Base-by-base conservation (phyloP, 1,284 basidiomycete genomes). In the Grifola frondosa region DNA sequence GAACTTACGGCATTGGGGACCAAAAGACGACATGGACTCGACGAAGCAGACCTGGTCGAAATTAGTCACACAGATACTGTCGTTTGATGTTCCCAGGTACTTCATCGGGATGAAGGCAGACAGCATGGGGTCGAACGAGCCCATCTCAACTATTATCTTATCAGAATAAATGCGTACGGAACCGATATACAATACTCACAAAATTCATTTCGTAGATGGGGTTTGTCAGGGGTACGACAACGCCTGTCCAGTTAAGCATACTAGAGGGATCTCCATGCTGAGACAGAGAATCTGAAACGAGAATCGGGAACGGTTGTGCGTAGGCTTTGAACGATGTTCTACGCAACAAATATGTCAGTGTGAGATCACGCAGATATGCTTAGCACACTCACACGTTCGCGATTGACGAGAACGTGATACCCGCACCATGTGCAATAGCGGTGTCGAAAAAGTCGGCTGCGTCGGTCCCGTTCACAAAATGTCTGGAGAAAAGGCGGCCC, bases 21-120 rank as follows among this genome's bases (percentile, higher is more conserved):
- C n/a, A n/a, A n/a, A n/a, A n/a, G n/a, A n/a, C n/a, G n/a, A n/a
- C n/a, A n/a, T n/a, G 12, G 62, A 72, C 9, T 60, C 47, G 9
- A 75, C 52, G 24, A 69, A 60, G 15, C 63, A 53, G 0, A 66
- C 60, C 46, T 75, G 70, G 35, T 78, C 75, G 50, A 72, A 78
- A 16, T 66, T 67, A 2, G 68, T 69, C 2, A 70, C 60, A 40
- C 77, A 80, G 5, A 64, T 22, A n/a, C 61, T 64, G 9, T 56
- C 51, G 42, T 73, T 73, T 9, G 56, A 61, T 16, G 70, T 69
- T 13, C 71, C 73, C 17, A 75, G 47, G 42, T 67, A 63, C 42
- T 64, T 56, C 31, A 64, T 69, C 0, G 68, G 69, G 6, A 60
- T 60, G 44, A 71, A 73, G 0, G 73, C 69, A n/a, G 66, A 63